Evolutionary conservation across 441 rosid species (phyloP).

Genomic region (Breynia disticha): DNA sequence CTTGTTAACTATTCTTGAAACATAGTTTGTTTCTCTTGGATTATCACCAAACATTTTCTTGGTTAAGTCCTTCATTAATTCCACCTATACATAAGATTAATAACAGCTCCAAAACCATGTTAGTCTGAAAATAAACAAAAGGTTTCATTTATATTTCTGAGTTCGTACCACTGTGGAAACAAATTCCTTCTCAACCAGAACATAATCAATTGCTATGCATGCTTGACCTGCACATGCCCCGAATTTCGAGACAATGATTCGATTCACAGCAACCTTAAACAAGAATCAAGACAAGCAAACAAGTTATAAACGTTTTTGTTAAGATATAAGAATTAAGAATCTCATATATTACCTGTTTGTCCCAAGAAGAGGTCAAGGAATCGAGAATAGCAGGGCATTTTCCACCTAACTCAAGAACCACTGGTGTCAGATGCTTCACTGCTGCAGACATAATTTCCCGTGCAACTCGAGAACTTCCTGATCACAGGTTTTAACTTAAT

Average conservation of each 20-base stretch:
- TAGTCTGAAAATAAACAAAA: too few species aligned
- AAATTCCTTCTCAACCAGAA: constrained; percentile 51
- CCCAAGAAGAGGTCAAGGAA: constrained; percentile 47
- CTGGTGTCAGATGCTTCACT: constrained; percentile 64
- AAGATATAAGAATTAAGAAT: too few species aligned
- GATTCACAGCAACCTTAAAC: constrained; percentile 49
- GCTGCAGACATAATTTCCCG: constrained; percentile 58
- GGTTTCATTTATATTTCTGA: too few species aligned
- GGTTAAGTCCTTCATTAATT: constrained; percentile 39
- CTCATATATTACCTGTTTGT: constrained; percentile 27
- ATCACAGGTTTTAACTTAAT: too few species aligned
- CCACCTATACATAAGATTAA: constrained; percentile 36
- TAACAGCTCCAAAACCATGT: not conserved
- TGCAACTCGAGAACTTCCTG: constrained; percentile 47
- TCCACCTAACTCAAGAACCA: constrained; percentile 56
- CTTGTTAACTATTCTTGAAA: constrained; percentile 39
- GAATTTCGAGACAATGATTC: constrained; percentile 56
- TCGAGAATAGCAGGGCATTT: constrained; percentile 55
- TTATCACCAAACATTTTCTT: constrained; percentile 53
- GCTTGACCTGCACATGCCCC: constrained; percentile 86
- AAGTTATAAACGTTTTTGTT: too few species aligned
- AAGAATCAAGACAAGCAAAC: not conserved
- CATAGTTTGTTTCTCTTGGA: constrained; percentile 27
- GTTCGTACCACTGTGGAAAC: constrained; percentile 47
- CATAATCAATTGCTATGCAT: constrained; percentile 69